These are phyloP conservation scores for Lophiostoma macrostomum DNA, from an alignment of 495 filamentous ascomycete species.

Conservation along the genomic window DNA sequence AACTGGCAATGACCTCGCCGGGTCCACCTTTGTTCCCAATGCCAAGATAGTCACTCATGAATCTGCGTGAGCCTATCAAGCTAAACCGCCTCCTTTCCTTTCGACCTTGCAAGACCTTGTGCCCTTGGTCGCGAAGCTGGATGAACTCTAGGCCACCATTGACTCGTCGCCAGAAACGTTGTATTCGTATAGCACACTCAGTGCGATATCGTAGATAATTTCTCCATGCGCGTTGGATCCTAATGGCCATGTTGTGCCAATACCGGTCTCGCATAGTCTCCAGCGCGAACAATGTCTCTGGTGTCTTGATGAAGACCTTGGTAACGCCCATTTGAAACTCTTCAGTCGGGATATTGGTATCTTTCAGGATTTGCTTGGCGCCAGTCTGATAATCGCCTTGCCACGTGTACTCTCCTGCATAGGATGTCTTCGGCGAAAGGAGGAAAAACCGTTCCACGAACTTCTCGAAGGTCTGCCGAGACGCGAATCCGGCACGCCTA, in stretches of 20 bases:
- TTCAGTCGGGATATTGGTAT: conserved; percentile 88
- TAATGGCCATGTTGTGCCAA: conserved; percentile 99
- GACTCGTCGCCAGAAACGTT: conserved; percentile 90
- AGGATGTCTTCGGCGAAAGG: conserved; percentile 88
- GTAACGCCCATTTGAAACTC: conserved; percentile 97
- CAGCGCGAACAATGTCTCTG: conserved; percentile 93
- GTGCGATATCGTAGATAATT: conserved; percentile 90
- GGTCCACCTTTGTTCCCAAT: conserved; percentile 75
- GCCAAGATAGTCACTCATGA: conserved; percentile 93
- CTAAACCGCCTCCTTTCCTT: conserved; percentile 92
- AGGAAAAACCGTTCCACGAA: conserved; percentile 98
- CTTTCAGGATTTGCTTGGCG: conserved; percentile 91
- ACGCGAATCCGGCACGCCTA: conserved; percentile 92
- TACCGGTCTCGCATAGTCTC: conserved; percentile 97
- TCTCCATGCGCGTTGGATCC: conserved; percentile 96
- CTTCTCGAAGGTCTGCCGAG: conserved; percentile 96
- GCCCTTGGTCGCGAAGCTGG: conserved; percentile 85
- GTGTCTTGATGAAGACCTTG: conserved; percentile 98
- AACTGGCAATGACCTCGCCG: conserved; percentile 74
- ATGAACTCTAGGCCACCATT: conserved; percentile 83
- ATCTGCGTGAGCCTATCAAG: conserved; percentile 84
- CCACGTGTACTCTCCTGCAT: conserved; percentile 97
- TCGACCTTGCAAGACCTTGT: conserved; percentile 71
- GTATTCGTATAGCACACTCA: conserved; percentile 90
- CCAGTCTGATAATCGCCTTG: conserved; percentile 79